A percentile compares a stretch with the other conserved stretches of the same genome.
Conservation (phyloP, 495 filamentous ascomycete genomes). For the Trichoderma asperelloides region DNA sequence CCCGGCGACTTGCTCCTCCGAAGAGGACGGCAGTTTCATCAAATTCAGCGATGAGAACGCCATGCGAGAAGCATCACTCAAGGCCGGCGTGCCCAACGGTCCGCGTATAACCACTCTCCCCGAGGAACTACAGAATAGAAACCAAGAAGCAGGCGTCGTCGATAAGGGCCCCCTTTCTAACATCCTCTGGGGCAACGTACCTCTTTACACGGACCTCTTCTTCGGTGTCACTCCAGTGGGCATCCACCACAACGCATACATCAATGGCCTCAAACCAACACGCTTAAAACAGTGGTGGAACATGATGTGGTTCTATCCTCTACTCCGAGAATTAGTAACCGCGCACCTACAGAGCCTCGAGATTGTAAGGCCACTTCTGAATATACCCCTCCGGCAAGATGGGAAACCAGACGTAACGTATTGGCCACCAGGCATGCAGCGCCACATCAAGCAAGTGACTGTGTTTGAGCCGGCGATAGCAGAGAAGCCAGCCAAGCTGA, state of each 20-base stretch:
- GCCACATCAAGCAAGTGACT: background rate
- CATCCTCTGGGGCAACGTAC: background rate
- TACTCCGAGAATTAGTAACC: background rate
- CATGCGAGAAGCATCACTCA: background rate
- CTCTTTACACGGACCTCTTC: constrained; percentile 7
- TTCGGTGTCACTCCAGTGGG: constrained; percentile 10
- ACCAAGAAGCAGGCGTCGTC: background rate
- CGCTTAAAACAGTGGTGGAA: constrained; percentile 6
- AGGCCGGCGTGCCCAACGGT: constrained; percentile 9
- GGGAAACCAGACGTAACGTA: background rate
- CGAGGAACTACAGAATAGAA: background rate
- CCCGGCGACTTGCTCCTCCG: constrained; percentile 10
- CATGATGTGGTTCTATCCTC: constrained; percentile 7
- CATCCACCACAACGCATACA: constrained; percentile 11
- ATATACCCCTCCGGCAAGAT: background rate
- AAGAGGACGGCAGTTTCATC: constrained; percentile 9
- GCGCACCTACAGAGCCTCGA: background rate
- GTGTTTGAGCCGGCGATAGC: background rate
- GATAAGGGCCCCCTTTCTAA: background rate
- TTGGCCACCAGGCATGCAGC: background rate
- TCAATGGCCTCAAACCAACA: background rate
- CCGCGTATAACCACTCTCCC: background rate
- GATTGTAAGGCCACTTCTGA: background rate
- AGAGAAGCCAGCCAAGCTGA: background rate
- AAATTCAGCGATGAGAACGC: background rate